phyloP scores from a whole-genome alignment of 148 eudicot genomes.

The Beta vulgaris region DNA sequence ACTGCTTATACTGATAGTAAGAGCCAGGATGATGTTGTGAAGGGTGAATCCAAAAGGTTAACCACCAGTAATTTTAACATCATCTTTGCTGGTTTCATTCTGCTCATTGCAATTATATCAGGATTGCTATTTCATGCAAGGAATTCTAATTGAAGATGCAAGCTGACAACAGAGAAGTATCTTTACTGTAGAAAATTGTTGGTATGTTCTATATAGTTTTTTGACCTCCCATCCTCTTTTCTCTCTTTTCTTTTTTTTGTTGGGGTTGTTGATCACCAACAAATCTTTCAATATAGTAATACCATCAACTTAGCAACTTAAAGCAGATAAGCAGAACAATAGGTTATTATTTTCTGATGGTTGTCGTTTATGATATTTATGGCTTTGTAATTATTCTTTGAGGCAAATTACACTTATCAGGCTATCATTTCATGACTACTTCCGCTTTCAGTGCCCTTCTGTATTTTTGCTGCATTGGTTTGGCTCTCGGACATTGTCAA shows the following conservation, averaged over 20 bases:
- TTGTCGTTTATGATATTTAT: too few relatives aligned
- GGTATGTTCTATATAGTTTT: not conserved
- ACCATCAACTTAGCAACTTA: not conserved
- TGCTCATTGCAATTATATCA: constrained; percentile 48
- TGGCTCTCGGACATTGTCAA: not conserved
- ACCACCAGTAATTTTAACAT: constrained; percentile 25
- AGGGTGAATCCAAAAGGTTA: constrained; percentile 18
- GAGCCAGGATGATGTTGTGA: constrained; percentile 3
- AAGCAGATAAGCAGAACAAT: not conserved
- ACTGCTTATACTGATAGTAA: constrained; percentile 22
- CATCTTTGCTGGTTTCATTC: constrained; percentile 42
- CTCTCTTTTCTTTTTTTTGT: too few relatives aligned
- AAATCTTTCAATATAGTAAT: not conserved
- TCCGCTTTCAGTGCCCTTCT: not conserved
- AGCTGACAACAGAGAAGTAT: not conserved
- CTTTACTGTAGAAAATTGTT: not conserved
- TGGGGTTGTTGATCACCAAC: too few relatives aligned
- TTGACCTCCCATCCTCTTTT: too few relatives aligned
- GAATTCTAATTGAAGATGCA: constrained; percentile 19
- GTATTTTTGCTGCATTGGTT: not conserved
- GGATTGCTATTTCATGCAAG: constrained; percentile 40
- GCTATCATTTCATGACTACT: not conserved
- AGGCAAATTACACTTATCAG: not conserved
- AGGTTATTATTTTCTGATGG: not conserved
- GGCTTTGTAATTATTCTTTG: too few relatives aligned